Percentiles rank a stretch among this genome's conserved stretches.
Evolutionary conservation across 2,329 filamentous ascomycete genomes (phyloP).

Genomic region (Lachnellula cervina): DNA sequence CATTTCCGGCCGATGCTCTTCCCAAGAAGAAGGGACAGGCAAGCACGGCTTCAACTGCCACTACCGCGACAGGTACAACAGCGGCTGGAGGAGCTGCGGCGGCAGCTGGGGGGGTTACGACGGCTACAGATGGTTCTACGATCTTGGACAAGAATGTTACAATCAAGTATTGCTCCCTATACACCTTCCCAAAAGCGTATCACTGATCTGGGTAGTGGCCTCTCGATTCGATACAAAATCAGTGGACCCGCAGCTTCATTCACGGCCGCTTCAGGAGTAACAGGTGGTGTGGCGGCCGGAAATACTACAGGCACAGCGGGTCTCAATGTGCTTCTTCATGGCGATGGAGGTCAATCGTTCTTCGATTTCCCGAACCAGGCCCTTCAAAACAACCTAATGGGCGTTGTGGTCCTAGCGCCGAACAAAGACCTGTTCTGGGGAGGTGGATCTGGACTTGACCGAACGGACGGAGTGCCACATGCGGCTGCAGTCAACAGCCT

Average conservation of each 20-base stretch:
- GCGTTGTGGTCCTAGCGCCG: slow-evolving; percentile 64
- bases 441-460: slow-evolving; percentile 45
- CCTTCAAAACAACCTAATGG: slow-evolving; percentile 70
- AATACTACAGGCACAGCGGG: slow-evolving; percentile 37
- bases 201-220: slow-evolving; percentile 36
- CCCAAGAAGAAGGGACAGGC: slow-evolving; percentile 16
- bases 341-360: slow-evolving; percentile 57
- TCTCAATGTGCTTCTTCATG: slow-evolving; percentile 54
- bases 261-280: slow-evolving; percentile 43
- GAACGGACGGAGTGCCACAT: slow-evolving; percentile 52
- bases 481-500: slow-evolving; percentile 51
- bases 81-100: slow-evolving; percentile 7
- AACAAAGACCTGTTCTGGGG: slow-evolving; percentile 55
- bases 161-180: slow-evolving; percentile 42
- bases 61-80: neutral
- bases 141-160: slow-evolving; percentile 51
- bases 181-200: neutral
- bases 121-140: slow-evolving; percentile 48
- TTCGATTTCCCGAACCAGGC: slow-evolving; percentile 76
- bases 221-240: slow-evolving; percentile 52
- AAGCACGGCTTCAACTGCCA: neutral
- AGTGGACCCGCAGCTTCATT: slow-evolving; percentile 51
- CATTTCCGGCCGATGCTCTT: slow-evolving; percentile 16
- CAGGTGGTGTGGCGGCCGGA: slow-evolving; percentile 36
- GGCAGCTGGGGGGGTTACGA: slow-evolving; percentile 12